These are phyloP conservation scores for Scutellaria galericulata DNA, from an alignment of 257 asterid genomes.

Conservation along the genomic window DNA sequence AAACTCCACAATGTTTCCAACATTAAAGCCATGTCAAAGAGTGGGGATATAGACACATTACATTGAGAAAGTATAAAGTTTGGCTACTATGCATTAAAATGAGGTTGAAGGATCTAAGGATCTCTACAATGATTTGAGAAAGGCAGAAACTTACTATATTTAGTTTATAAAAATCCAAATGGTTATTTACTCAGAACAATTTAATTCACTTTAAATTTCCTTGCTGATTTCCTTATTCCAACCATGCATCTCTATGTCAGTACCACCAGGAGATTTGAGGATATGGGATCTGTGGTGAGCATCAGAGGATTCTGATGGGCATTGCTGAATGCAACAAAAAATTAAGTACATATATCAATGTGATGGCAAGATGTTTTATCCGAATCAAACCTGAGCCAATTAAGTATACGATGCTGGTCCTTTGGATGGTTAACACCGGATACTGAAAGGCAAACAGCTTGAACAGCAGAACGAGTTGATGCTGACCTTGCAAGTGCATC, in stretches of 20 bases:
- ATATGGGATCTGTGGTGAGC: not conserved
- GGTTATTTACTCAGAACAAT: not conserved
- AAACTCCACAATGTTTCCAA: conserved; percentile 18
- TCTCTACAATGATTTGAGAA: not conserved
- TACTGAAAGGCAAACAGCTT: conserved; percentile 84
- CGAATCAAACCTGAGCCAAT: conserved; percentile 72
- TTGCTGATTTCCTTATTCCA: not conserved
- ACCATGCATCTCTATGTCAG: not conserved
- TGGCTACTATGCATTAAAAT: not conserved
- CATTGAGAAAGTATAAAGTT: not conserved
- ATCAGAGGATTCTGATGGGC: not conserved
- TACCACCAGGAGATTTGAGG: no score
- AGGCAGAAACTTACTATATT: no score
- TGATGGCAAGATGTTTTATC: conserved; percentile 15
- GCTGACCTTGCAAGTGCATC: conserved; percentile 73
- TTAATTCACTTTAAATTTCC: conserved; percentile 3
- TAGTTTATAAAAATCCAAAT: not conserved
- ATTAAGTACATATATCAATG: not conserved
- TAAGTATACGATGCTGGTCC: conserved; percentile 66
- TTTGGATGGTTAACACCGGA: conserved; percentile 82
- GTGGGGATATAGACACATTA: not conserved
- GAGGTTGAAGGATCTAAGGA: conserved; percentile 1
- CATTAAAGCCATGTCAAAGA: not conserved
- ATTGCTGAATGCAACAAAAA: not conserved
- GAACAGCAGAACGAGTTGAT: conserved; percentile 66